Evolutionary conservation across 805 yeast species (phyloP).

Genomic region (Ogataea naganishii): DNA sequence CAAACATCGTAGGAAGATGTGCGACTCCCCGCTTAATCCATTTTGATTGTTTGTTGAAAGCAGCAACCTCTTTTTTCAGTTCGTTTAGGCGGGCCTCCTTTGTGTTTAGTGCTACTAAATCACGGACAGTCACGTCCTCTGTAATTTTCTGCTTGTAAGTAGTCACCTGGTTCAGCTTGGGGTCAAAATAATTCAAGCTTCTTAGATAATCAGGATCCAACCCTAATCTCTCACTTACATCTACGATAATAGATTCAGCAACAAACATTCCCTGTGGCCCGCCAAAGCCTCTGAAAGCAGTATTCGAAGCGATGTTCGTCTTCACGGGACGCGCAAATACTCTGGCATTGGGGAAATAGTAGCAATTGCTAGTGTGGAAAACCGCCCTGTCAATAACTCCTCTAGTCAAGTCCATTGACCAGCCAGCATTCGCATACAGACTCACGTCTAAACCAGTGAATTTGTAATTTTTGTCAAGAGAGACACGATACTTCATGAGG

Average conservation of each 20-base stretch:
- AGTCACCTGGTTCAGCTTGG: constrained; percentile 21
- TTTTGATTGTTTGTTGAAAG: constrained; percentile 28
- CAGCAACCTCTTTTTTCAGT: constrained; percentile 27
- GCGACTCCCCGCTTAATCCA: constrained; percentile 41
- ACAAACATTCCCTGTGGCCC: constrained; percentile 42
- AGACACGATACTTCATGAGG: constrained; percentile 31
- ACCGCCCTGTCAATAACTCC: constrained; percentile 42
- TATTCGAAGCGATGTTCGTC: constrained; percentile 38
- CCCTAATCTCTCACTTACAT: constrained; percentile 29
- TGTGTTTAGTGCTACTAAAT: constrained; percentile 26
- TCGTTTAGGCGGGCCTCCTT: constrained; percentile 26
- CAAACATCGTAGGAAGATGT: constrained; percentile 38
- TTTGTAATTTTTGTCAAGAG: constrained; percentile 30
- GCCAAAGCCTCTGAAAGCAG: constrained; percentile 42
- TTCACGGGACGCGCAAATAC: constrained; percentile 30
- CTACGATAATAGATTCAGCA: constrained; percentile 30
- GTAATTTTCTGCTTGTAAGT: constrained; percentile 32
- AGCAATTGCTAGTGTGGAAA: constrained; percentile 33
- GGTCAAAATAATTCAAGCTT: constrained; percentile 27
- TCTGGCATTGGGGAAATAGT: constrained; percentile 32
- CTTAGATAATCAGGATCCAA: constrained; percentile 32
- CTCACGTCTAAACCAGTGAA: constrained; percentile 30
- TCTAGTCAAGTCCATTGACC: constrained; percentile 38
- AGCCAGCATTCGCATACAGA: constrained; percentile 38
- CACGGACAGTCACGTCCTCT: constrained; percentile 30